Evolutionary conservation across 306 rosid species (phyloP), one percentile per base, ranked within the genome.

Genomic region (Inga laurina): DNA sequence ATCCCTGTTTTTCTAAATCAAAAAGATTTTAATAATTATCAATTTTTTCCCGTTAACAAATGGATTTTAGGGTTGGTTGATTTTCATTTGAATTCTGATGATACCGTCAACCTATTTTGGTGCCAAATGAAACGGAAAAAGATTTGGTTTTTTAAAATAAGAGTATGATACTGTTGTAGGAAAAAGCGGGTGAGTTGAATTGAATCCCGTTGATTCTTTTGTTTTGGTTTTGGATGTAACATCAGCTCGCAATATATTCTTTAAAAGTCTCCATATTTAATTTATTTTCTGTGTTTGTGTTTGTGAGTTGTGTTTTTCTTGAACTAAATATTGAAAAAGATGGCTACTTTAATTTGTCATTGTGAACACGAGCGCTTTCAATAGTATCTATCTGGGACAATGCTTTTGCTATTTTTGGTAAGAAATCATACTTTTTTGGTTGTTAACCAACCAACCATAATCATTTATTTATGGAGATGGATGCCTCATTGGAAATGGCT

Each of bases 81-180:
- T 74, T 35, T 15, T 67, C 12, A 66, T 34, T 35, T 67, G 45
- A 67, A 67, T 77, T 45, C 4, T 64, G n/a, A 72, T 70, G 34
- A 81, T 39, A 62, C 24, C 48, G 24, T 41, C 59, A 5, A 13
- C 2, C 11, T 39, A 41, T 37, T 71, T 81, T 16, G 62, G 35
- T 81, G 79, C 82, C 88, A 81, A 62, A 59, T 80, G 87, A 73
- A 1, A 10, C 27, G 68, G 37, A 24, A 62, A 46, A 76, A 6
- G 34, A 75, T 62, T 15, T 22, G 19, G 5, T 80, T 59, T 69
- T 62, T 62, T 0, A 62, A 24, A 24, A 62, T 62, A 59, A 0
- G 12, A 49, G 54, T 3, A 49, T 1, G 19, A 27, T 27, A 11
- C 9, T 64, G 19, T 30, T 30, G 35, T 1, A 37, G 71, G 10